phyloP scores from a whole-genome alignment of 352 stramenopile species.

The Pythium dissotocum region DNA sequence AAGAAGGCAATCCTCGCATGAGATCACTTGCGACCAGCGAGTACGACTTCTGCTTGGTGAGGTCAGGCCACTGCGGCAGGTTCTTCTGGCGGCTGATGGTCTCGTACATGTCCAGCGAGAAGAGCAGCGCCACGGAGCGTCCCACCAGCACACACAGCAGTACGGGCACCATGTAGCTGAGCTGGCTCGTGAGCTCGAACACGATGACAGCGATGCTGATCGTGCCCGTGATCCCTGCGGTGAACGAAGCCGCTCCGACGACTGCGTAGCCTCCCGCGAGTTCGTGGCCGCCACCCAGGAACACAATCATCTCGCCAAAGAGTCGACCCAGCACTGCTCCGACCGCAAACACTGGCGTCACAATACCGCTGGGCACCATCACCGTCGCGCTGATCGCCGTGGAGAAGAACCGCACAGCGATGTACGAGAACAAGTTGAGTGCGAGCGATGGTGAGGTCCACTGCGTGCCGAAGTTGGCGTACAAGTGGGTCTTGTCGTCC shows the following conservation, averaged over 20 bases:
- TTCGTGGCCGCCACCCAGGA: slow-evolving; percentile 47
- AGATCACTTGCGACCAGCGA: slow-evolving; percentile 65
- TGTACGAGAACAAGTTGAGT: slow-evolving; percentile 71
- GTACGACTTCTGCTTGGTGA: slow-evolving; percentile 81
- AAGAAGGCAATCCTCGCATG: slow-evolving; percentile 54
- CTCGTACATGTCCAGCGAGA: slow-evolving; percentile 86
- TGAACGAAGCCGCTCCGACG: slow-evolving; percentile 80
- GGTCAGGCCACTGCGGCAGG: slow-evolving; percentile 76
- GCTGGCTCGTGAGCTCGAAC: slow-evolving; percentile 87
- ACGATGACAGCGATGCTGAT: slow-evolving; percentile 84
- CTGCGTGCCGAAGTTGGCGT: slow-evolving; percentile 46
- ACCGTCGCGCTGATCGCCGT: slow-evolving; percentile 79
- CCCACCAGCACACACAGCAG: slow-evolving; percentile 79
- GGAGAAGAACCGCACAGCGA: slow-evolving; percentile 75
- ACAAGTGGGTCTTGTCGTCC: slow-evolving; percentile 21
- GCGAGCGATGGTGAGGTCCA: slow-evolving; percentile 65
- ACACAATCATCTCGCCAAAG: slow-evolving; percentile 85
- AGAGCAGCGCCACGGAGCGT: slow-evolving; percentile 59
- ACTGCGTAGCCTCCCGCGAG: slow-evolving; percentile 75
- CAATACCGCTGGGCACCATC: slow-evolving; percentile 88
- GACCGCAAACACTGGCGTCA: slow-evolving; percentile 91
- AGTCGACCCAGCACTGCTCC: slow-evolving; percentile 87
- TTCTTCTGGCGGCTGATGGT: slow-evolving; percentile 80
- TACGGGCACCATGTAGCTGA: slow-evolving; percentile 90
- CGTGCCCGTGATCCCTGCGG: slow-evolving; percentile 74